A percentile compares a stretch with the other conserved stretches of the same genome.
phyloP scores from a whole-genome alignment of 495 filamentous ascomycete species.

The Cercophora samala region DNA sequence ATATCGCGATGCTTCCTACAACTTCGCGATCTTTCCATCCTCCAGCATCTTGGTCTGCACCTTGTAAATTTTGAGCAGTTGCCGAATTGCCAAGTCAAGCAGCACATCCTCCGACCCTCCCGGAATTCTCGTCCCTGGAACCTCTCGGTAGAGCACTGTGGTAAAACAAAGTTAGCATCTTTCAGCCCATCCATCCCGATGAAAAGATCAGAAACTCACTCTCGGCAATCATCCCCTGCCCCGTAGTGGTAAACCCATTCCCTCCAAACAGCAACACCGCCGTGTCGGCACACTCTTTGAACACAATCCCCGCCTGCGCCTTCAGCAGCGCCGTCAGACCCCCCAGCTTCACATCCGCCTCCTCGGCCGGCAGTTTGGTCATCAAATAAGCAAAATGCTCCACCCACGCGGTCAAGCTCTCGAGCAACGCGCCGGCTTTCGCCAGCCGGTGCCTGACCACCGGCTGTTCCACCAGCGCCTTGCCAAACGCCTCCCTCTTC shows the following conservation, averaged over 20 bases:
- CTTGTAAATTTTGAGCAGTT: slow-evolving; percentile 70
- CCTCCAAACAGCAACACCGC: slow-evolving; percentile 71
- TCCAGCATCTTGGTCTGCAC: slow-evolving; percentile 60
- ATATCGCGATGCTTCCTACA: neutral
- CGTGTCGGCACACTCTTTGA: slow-evolving; percentile 65
- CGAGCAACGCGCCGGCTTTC: slow-evolving; percentile 64
- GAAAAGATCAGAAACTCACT: slow-evolving; percentile 36
- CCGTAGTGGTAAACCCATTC: slow-evolving; percentile 65
- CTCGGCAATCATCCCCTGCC: slow-evolving; percentile 69
- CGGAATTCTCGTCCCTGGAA: slow-evolving; percentile 59
- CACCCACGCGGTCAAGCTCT: slow-evolving; percentile 69
- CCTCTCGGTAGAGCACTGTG: slow-evolving; percentile 55
- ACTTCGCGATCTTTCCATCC: slow-evolving; percentile 14
- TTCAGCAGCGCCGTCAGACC: slow-evolving; percentile 69
- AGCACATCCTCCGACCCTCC: slow-evolving; percentile 75
- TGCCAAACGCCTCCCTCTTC: slow-evolving; percentile 72
- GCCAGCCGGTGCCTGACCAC: slow-evolving; percentile 71
- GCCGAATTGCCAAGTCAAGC: slow-evolving; percentile 65
- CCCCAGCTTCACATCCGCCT: slow-evolving; percentile 62
- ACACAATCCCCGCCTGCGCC: slow-evolving; percentile 64
- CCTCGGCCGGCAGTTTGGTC: slow-evolving; percentile 57
- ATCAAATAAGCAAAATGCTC: slow-evolving; percentile 73
- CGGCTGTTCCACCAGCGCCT: slow-evolving; percentile 66
- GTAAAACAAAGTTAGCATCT: neutral
- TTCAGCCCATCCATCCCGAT: too few relatives aligned